Evolutionary conservation across 2,329 filamentous ascomycete genomes (phyloP), one percentile per base, ranked within the genome.

Genomic region (Cryoendolithus antarcticus): DNA sequence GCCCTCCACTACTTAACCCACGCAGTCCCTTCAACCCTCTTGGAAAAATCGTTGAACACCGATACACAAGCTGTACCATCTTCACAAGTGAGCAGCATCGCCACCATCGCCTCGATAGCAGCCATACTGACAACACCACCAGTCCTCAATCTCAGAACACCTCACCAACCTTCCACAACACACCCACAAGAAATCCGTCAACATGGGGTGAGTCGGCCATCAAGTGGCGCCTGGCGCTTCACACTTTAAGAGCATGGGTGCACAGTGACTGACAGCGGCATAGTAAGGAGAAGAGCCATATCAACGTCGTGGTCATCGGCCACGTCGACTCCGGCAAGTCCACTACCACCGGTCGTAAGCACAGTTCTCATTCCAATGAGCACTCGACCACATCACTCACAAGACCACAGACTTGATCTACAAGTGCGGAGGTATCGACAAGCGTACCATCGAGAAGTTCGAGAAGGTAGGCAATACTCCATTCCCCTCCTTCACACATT

Each of bases 391-490:
- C 54, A 29, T 43, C 54, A 56, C 54, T 60, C 57, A 68, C 67
- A 82, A 70, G 78, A 80, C 70, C 80, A 89, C 62, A 70, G 66
- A 71, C 77, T 81, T 98, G 80, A 96, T 98, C 84, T 96, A 96
- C 86, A 89, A 98, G 83, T 96, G 91, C 78, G 91, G 91, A 82
- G 91, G 91, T 86, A 98, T 96, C 66, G 91, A 98, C 85, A 86
- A 89, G 80, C 89, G 91, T 86, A 96, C 89, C 71, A 98, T 98
- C 69, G 91, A 98, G 83, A 98, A 98, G 84, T 98, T 98, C 81
- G 91, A 98, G 88, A 98, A 98, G 86, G 86, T 93, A 71, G 50
- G 57, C 35, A 21, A 34, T 27, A 34, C 30, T 34, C 28, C 9
- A 6, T 32, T 31, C 29, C 38, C 38, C 29, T 37, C 43, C 43